Evolutionary conservation across 768 basidiomycete genomes (phyloP).

Genomic region (Xerocomellus chrysenteron): DNA sequence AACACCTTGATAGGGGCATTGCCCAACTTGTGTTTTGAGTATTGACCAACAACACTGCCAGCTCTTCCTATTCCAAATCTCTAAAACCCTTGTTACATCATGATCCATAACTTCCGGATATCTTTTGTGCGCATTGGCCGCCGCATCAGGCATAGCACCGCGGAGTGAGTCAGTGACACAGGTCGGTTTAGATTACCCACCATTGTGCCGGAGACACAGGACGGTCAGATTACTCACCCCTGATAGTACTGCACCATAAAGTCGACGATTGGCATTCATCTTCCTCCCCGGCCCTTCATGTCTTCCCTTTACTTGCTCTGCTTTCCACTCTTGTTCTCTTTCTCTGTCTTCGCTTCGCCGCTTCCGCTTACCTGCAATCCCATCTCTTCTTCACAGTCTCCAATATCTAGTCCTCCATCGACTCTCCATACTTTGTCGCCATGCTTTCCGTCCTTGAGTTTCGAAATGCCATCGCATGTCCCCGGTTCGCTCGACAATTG

Average conservation of each 20-base stretch:
- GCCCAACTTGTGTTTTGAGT: too few relatives aligned
- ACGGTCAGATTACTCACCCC: too few relatives aligned
- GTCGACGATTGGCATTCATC: not conserved
- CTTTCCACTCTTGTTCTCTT: slow-evolving; percentile 7
- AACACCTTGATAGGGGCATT: too few relatives aligned
- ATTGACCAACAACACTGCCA: too few relatives aligned
- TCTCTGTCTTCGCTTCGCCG: slow-evolving; percentile 11
- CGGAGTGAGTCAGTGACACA: too few relatives aligned
- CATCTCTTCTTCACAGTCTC: not conserved
- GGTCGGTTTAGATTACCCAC: too few relatives aligned
- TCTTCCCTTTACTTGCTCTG: not conserved
- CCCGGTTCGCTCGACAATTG: slow-evolving; percentile 49
- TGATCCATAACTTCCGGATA: too few relatives aligned
- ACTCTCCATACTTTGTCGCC: not conserved
- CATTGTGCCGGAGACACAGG: too few relatives aligned
- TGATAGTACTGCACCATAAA: slow-evolving; percentile 3
- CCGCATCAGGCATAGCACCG: too few relatives aligned
- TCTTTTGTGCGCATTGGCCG: too few relatives aligned
- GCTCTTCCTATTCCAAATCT: too few relatives aligned
- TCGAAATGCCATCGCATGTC: slow-evolving; percentile 51
- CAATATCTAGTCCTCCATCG: not conserved
- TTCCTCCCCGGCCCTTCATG: slow-evolving; percentile 11
- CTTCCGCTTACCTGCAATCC: slow-evolving; percentile 12
- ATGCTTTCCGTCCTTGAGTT: slow-evolving; percentile 45
- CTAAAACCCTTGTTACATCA: too few relatives aligned